Base-by-base conservation (phyloP, 2,329 filamentous ascomycete genomes). In the Apiospora arundinis region DNA sequence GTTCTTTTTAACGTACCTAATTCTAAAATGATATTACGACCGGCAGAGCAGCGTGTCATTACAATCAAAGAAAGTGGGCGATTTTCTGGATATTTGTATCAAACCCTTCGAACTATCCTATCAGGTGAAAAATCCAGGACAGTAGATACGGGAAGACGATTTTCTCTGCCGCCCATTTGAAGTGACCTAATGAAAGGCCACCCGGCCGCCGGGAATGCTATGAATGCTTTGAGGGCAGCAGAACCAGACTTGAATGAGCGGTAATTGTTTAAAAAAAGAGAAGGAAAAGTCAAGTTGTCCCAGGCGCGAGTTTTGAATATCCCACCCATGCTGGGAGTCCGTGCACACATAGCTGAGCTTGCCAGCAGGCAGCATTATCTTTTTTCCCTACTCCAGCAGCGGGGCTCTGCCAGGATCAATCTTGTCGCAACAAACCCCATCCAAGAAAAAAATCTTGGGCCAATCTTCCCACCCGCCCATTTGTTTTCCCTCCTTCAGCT, bases 21-120 rank as follows among this genome's bases (percentile, higher is more conserved):
- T 63, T n/a, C 9, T 63, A n/a, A 1, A n/a, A 6, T 40, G 3
- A 63, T 7, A n/a, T 3, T 37, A 28, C 49, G 4, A 23, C 49
- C 16, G 4, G 25, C 23, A 28, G n/a, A 2, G 25, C 23, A 28
- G n/a, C 1, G 28, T 9, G 28, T 9, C 18, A 21, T 37, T n/a
- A n/a, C 25, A 12, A 14, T n/a, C 56, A 63, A 63, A 32, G 32
- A 32, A 12, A 40, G 42, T 63, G 32, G 56, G 56, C 28, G 18
- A 16, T 63, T 78, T 93, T 56, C 78, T 93, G 56, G 28, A 12
- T 9, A 14, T 28, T n/a, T 63, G 91, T 93, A 89, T 90, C 91
- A 88, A 91, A 91, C 90, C 90, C 91, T 92, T 93, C 92, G 92
- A 94, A 92, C 92, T 87, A 91, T 92, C 91, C 91, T 90, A 89